These are phyloP conservation scores for Ceratobasidium sp. DNA, from an alignment of 1,284 basidiomycete species.

Conservation along the genomic window DNA sequence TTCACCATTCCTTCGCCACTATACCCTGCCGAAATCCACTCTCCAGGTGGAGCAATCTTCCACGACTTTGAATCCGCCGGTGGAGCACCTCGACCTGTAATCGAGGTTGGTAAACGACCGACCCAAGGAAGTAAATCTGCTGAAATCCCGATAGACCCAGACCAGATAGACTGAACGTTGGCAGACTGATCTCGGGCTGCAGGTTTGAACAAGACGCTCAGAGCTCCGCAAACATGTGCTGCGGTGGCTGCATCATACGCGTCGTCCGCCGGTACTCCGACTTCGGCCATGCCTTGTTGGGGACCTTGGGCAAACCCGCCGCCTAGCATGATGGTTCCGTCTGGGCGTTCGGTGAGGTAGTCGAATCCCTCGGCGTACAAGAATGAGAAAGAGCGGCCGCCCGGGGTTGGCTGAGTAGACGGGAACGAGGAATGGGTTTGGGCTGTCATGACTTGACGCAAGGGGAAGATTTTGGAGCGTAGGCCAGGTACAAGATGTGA, in stretches of 20 bases:
- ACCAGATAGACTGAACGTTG: constrained; percentile 61
- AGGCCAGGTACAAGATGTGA: constrained; percentile 48
- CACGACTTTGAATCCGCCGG: constrained; percentile 32
- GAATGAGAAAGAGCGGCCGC: constrained; percentile 61
- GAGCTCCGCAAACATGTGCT: constrained; percentile 57
- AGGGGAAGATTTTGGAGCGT: constrained; percentile 56
- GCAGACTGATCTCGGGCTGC: constrained; percentile 51
- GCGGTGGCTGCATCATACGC: constrained; percentile 54
- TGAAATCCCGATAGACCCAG: constrained; percentile 65
- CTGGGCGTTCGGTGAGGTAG: constrained; percentile 74
- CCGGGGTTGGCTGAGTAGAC: constrained; percentile 47
- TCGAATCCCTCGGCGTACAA: constrained; percentile 68
- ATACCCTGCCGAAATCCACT: constrained; percentile 32
- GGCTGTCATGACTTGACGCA: constrained; percentile 70
- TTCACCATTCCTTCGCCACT: constrained; percentile 38
- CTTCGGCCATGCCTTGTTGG: constrained; percentile 51
- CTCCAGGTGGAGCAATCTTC: constrained; percentile 22
- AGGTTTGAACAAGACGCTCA: constrained; percentile 58
- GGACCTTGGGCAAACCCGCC: constrained; percentile 55
- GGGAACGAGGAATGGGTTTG: constrained; percentile 59
- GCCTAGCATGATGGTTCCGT: constrained; percentile 68
- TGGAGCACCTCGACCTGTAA: constrained; percentile 51
- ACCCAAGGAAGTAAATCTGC: constrained; percentile 64
- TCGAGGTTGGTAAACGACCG: constrained; percentile 56
- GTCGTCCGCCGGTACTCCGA: constrained; percentile 58